Evolutionary conservation across 257 asterid genomes (phyloP), one percentile per base, ranked within the genome.

Genomic region (Lantana camara): DNA sequence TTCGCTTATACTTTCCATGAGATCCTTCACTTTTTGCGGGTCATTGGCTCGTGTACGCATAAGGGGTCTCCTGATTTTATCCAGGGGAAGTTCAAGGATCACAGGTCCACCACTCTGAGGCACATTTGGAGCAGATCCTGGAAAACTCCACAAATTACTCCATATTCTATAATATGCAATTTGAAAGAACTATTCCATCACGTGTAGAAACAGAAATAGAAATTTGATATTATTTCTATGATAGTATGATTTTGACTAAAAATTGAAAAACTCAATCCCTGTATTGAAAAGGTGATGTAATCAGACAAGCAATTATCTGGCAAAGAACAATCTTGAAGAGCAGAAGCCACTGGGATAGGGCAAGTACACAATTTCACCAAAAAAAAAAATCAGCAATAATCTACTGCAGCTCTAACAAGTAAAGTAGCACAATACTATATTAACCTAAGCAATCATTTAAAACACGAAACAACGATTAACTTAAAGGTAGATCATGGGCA

Each of bases 41-140:
- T 90, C 96, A 64, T 93, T 93, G 4, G 93, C 46, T 75, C 98
- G 80, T 34, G 95, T 93, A 21, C 95, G 91, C 97, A 93, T 83
- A 7, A 87, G 90, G 48, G 97, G 97, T 66, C 97, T 80, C 73
- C 95, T 79, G 41, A 93, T 93, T 63, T 74, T 80, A 68, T 82
- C 92, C 41, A 93, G 74, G 30, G 97, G 99, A 63, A 93, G 89
- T 77, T 93, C 99, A 67, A 93, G 59, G 70, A 93, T 76, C 71
- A 80, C 70, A 4, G 98, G 99, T 13, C 98, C 97, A 4, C 79
- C 83, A 16, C 70, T 16, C 20, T 85, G 95, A 72, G 85, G 82
- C 59, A 57, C 85, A 59, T 87, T 72, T 22, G 88, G 89, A 68
- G 82, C 74, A 67, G 83, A 72, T 40, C 98, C 96, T 91, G 64